Percentiles rank a stretch among this genome's conserved stretches.
Conservation (phyloP, 352 stramenopile species). For the Globisporangium megalacanthum region DNA sequence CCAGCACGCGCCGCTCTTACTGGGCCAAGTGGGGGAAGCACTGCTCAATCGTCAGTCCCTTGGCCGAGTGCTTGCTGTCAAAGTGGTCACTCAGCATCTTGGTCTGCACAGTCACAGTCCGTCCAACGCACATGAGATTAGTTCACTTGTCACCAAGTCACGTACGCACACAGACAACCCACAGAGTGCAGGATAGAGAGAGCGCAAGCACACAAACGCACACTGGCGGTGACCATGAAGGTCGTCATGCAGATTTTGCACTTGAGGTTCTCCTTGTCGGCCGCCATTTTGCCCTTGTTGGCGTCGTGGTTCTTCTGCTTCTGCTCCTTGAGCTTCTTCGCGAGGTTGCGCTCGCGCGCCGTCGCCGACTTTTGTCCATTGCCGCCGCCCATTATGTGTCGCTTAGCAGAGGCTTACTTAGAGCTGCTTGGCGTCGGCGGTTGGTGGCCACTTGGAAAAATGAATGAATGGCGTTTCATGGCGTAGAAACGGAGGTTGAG, state of each 20-base stretch:
- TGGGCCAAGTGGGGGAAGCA: constrained; percentile 12
- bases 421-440: not conserved
- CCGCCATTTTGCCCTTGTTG: constrained; percentile 79
- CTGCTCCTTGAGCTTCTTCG: constrained; percentile 81
- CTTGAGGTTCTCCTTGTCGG: constrained; percentile 70
- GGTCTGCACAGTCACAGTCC: constrained; percentile 20
- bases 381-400: constrained; percentile 60
- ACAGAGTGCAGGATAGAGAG: not conserved
- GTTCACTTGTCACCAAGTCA: not conserved
- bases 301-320: constrained; percentile 77
- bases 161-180: not conserved
- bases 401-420: no score
- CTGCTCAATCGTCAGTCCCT: constrained; percentile 63
- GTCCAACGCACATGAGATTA: no score
- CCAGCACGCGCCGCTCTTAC: not conserved
- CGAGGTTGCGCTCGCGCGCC: constrained; percentile 79
- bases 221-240: constrained; percentile 80
- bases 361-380: constrained; percentile 79
- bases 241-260: constrained; percentile 88
- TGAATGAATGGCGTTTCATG: no score
- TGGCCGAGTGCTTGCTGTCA: constrained; percentile 69
- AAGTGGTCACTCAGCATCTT: constrained; percentile 78
- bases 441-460: not conserved
- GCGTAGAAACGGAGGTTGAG: not conserved
- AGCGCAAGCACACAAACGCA: constrained; percentile 18